Percentiles rank a stretch among this genome's conserved stretches.
These are phyloP conservation scores for Amaranthus tricolor DNA, from an alignment of 179 eudicot genomes.

Conservation along the genomic window DNA sequence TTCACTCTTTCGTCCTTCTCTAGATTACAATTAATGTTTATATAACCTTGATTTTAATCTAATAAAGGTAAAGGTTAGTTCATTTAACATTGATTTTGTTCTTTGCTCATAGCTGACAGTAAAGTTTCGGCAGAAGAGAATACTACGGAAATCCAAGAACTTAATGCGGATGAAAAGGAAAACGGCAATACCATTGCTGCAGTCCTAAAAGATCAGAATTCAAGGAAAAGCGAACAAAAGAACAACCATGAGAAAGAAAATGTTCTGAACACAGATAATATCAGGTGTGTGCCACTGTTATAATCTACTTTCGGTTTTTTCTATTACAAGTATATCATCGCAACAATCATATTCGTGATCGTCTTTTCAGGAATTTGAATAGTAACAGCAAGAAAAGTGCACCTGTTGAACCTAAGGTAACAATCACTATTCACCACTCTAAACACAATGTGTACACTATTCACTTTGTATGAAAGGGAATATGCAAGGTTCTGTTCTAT, in stretches of 20 bases:
- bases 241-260: slow-evolving; percentile 74
- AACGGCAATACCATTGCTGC: slow-evolving; percentile 15
- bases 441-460: background rate
- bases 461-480: background rate
- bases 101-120: background rate
- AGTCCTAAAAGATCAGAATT: slow-evolving; percentile 23
- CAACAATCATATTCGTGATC: background rate
- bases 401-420: slow-evolving; percentile 34
- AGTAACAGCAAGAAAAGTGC: slow-evolving; percentile 17
- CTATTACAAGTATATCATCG: background rate
- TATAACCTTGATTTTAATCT: too few species aligned
- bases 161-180: slow-evolving; percentile 4
- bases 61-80: too few species aligned
- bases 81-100: too few species aligned
- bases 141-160: slow-evolving; percentile 2
- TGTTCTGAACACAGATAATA: slow-evolving; percentile 42
- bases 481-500: background rate
- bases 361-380: slow-evolving; percentile 28
- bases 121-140: slow-evolving; percentile 8
- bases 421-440: background rate
- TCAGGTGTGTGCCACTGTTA: slow-evolving; percentile 44
- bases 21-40: too few species aligned
- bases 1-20: too few species aligned
- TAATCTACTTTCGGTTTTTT: slow-evolving; percentile 2
- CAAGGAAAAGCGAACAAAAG: slow-evolving; percentile 20